Conservation (phyloP, 208 protist species). For the Leishmania gerbilli region DNA sequence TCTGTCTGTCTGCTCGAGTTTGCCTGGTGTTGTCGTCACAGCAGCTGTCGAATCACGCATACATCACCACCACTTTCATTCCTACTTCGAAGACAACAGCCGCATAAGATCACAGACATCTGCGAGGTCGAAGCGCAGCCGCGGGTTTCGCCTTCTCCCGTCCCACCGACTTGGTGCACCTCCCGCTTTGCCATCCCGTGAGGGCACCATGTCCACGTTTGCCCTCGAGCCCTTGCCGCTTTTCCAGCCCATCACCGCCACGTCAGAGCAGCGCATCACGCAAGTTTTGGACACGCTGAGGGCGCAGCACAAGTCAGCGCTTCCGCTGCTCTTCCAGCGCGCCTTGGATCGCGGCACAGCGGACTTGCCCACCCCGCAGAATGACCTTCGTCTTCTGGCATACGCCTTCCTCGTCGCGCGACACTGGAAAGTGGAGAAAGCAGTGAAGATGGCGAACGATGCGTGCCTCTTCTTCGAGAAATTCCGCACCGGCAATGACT, state of each 20-base stretch:
- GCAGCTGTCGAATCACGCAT: background rate
- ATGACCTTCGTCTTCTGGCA: constrained; percentile 44
- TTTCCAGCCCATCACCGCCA: constrained; percentile 44
- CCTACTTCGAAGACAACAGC: background rate
- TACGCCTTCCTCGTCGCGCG: constrained; percentile 61
- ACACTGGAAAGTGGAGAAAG: constrained; percentile 64
- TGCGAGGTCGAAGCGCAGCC: background rate
- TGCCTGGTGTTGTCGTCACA: background rate
- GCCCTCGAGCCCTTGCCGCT: constrained; percentile 21
- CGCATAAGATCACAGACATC: background rate
- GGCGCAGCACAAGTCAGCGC: constrained; percentile 25
- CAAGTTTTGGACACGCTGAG: constrained; percentile 38
- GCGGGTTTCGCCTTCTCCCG: background rate
- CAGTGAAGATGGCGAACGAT: constrained; percentile 54
- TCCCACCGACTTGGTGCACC: background rate
- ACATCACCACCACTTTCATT: background rate
- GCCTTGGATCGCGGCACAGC: constrained; percentile 19
- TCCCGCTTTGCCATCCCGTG: background rate
- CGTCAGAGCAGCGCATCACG: constrained; percentile 60
- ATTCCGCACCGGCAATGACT: constrained; percentile 35
- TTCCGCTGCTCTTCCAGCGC: constrained; percentile 24
- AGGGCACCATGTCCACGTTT: constrained; percentile 4
- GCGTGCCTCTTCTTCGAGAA: constrained; percentile 37
- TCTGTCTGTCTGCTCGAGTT: background rate
- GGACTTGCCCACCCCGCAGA: constrained; percentile 40